A percentile compares a stretch with the other conserved stretches of the same genome.
Evolutionary conservation across 331 rosid genomes (phyloP).

Genomic region (Acacia pycnantha): DNA sequence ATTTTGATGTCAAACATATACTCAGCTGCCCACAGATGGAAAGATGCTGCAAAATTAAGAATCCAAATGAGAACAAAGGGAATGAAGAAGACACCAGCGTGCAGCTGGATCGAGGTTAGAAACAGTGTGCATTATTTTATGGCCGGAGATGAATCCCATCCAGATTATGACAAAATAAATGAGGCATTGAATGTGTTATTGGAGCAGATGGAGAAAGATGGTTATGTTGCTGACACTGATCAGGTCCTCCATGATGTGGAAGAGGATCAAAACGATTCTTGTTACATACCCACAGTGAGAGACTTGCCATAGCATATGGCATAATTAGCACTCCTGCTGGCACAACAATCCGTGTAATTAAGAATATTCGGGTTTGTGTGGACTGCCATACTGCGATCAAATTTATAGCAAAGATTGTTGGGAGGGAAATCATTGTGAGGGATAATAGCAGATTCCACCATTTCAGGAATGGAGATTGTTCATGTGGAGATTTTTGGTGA

Average conservation of each 20-base stretch:
- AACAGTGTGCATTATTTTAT: conserved; percentile 38
- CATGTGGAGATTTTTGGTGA: conserved; percentile 58
- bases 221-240: conserved; percentile 44
- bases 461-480: conserved; percentile 46
- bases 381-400: conserved; percentile 52
- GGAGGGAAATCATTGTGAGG: conserved; percentile 49
- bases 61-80: conserved; percentile 32
- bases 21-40: conserved; percentile 45
- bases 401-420: conserved; percentile 46
- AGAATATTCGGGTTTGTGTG: conserved; percentile 46
- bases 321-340: conserved; percentile 52
- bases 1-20: conserved; percentile 46
- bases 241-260: conserved; percentile 53
- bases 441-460: conserved; percentile 53
- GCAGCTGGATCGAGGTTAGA: conserved; percentile 53
- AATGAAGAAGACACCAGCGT: conserved; percentile 47
- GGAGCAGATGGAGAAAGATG: conserved; percentile 45
- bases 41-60: conserved; percentile 46
- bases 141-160: conserved; percentile 53
- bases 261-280: conserved; percentile 40
- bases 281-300: conserved; percentile 42
- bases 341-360: conserved; percentile 43
- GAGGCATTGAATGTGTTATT: conserved; percentile 31
- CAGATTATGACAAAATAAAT: conserved; percentile 36
- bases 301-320: conserved; percentile 53